Conservation (phyloP, 2,329 filamentous ascomycete genomes). For the Monilinia fructigena region DNA sequence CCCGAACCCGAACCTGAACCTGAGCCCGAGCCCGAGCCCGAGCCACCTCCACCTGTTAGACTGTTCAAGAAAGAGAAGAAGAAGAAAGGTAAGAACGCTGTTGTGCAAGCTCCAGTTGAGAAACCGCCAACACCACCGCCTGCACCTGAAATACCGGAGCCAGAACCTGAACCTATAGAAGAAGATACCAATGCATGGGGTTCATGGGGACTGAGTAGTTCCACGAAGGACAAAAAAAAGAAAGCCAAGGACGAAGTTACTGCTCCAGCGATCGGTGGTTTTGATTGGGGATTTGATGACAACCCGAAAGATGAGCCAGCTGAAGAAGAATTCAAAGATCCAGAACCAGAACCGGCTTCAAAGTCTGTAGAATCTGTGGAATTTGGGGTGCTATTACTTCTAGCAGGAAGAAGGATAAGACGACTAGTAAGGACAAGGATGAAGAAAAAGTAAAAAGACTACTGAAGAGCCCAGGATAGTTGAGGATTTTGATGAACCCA, state of each 20-base stretch:
- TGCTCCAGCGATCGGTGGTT: slow-evolving; percentile 14
- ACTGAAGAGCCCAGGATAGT: slow-evolving; percentile 23
- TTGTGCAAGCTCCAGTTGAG: slow-evolving; percentile 36
- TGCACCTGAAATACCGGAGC: slow-evolving; percentile 32
- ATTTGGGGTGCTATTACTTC: slow-evolving; percentile 13
- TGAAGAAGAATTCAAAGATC: slow-evolving; percentile 32
- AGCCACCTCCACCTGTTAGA: slow-evolving; percentile 35
- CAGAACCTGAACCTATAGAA: slow-evolving; percentile 32
- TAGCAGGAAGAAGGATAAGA: slow-evolving; percentile 26
- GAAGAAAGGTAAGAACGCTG: slow-evolving; percentile 43
- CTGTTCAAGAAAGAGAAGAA: slow-evolving; percentile 51
- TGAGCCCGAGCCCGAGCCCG: slow-evolving; percentile 31
- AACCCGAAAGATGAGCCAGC: slow-evolving; percentile 41
- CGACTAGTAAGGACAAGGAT: slow-evolving; percentile 40
- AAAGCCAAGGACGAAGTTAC: slow-evolving; percentile 19
- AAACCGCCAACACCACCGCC: slow-evolving; percentile 31
- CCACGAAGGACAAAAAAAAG: slow-evolving; percentile 44
- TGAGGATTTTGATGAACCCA: slow-evolving; percentile 18
- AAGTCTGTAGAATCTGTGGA: slow-evolving; percentile 31
- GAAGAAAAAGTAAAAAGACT: slow-evolving; percentile 47
- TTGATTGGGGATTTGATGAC: slow-evolving; percentile 17
- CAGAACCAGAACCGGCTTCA: slow-evolving; percentile 25
- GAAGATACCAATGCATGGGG: slow-evolving; percentile 40
- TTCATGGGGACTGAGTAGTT: slow-evolving; percentile 30
- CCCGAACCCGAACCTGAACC: slow-evolving; percentile 36